Conservation (phyloP, 2,329 filamentous ascomycete genomes). For the Hypoxylon sp. region DNA sequence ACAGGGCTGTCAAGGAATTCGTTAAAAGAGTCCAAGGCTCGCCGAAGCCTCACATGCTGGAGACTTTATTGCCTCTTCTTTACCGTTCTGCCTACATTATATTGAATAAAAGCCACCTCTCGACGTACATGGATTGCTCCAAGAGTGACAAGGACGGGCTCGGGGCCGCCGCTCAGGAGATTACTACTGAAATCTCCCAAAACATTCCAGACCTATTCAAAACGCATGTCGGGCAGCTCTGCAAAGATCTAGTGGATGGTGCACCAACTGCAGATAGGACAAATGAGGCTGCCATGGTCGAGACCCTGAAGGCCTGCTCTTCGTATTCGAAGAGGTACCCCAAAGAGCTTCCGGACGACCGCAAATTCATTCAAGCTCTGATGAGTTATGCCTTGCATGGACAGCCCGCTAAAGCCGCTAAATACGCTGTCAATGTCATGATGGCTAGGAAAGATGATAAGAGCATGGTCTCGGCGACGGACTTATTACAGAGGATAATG, state of each 20-base stretch:
- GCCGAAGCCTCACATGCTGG: slow-evolving; percentile 75
- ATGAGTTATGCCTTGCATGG: slow-evolving; percentile 88
- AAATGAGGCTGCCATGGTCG: slow-evolving; percentile 83
- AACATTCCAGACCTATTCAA: slow-evolving; percentile 92
- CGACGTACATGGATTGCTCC: slow-evolving; percentile 89
- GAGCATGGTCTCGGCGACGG: slow-evolving; percentile 84
- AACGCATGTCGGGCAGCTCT: slow-evolving; percentile 91
- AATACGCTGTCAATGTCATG: slow-evolving; percentile 93
- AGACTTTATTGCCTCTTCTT: slow-evolving; percentile 85
- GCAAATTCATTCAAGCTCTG: slow-evolving; percentile 85
- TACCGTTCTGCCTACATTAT: slow-evolving; percentile 88
- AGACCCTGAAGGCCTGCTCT: slow-evolving; percentile 93
- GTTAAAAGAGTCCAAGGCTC: slow-evolving; percentile 82
- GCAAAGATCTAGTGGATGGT: slow-evolving; percentile 85
- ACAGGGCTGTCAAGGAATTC: slow-evolving; percentile 91
- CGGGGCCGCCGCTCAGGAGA: slow-evolving; percentile 84
- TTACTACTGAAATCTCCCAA: slow-evolving; percentile 92
- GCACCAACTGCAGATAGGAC: slow-evolving; percentile 77
- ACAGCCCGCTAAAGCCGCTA: slow-evolving; percentile 84
- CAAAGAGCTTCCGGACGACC: slow-evolving; percentile 83
- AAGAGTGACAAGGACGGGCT: slow-evolving; percentile 86
- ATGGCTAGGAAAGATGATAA: slow-evolving; percentile 82
- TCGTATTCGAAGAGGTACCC: slow-evolving; percentile 91
- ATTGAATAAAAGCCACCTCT: slow-evolving; percentile 94
- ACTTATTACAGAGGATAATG: slow-evolving; percentile 82